Base-by-base conservation (phyloP, 495 filamentous ascomycete species). In the Penicillium taxi region DNA sequence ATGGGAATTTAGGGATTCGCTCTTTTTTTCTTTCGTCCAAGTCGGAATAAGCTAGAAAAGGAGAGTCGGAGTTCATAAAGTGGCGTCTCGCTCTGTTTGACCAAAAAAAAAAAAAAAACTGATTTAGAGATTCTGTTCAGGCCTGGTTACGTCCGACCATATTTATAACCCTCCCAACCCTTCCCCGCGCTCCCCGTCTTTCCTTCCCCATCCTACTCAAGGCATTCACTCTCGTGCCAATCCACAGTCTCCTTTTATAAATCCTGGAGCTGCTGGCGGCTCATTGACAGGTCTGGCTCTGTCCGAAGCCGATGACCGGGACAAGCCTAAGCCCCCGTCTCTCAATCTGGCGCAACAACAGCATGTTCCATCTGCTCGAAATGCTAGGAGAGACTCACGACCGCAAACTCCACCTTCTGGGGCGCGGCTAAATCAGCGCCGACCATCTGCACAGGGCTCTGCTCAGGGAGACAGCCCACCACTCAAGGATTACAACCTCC, bases 371-470 rank as follows among this genome's bases (percentile, higher is more conserved):
- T 49, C 47, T 13, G 48, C 59, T 31, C 58, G 64, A 55, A 61
- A 64, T 66, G 60, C 59, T 45, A 60, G 61, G 47, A 67, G 64
- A 51, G 64, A 67, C 39, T 66, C 64, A 24, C 66, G 56, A 58
- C 66, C 66, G 50, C 61, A 60, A 40, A 66, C 63, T 36, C 64
- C 64, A 29, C 60, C 63, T 21, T 49, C 62, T 13, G 59, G 49
- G 36, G 34, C 52, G 33, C 55, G 55, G 37, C 35, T 69, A 51
- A 65, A 61, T 29, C 25, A 49, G 6, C 55, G 54, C 39, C 53
- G 48, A 48, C 55, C 59, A 7, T 58, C 61, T 26, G 51, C 50
- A 14, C 41, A 55, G 17, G 47, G 34, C 6, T 58, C 61, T 26
- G 51, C 50, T 12, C 41, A 55, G 17, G 47, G 34, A 28, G 55